Evolutionary conservation across 306 rosid genomes (phyloP).

Genomic region (Prunus mongolica): DNA sequence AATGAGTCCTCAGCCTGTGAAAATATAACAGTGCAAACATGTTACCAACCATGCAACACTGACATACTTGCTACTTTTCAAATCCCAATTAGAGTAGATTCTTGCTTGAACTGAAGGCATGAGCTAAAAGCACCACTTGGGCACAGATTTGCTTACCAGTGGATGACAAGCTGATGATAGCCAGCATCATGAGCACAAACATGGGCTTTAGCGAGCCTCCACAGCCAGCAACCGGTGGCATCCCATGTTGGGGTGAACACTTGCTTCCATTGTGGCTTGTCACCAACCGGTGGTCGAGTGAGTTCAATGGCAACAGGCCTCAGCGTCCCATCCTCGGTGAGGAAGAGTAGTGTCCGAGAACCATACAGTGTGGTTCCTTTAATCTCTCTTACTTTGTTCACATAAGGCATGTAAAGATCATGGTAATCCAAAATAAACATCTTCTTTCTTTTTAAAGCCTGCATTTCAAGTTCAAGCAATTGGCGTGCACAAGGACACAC

Average conservation of each 20-base stretch:
- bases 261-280: slow-evolving; percentile 32
- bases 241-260: slow-evolving; percentile 28
- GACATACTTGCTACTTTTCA: too few relatives aligned
- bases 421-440: slow-evolving; percentile 33
- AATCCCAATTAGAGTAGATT: too few relatives aligned
- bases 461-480: background rate
- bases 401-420: slow-evolving; percentile 32
- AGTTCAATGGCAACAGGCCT: slow-evolving; percentile 41
- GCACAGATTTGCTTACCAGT: slow-evolving; percentile 17
- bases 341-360: slow-evolving; percentile 35
- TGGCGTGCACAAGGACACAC: background rate
- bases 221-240: slow-evolving; percentile 32
- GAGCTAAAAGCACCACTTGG: too few relatives aligned
- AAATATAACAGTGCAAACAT: background rate
- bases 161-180: slow-evolving; percentile 36
- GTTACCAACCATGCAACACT: background rate
- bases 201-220: slow-evolving; percentile 37
- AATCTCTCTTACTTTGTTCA: slow-evolving; percentile 31
- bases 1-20: slow-evolving; percentile 32
- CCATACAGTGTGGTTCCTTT: slow-evolving; percentile 37
- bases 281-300: slow-evolving; percentile 27
- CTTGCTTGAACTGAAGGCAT: too few relatives aligned
- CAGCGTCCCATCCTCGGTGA: slow-evolving; percentile 24
- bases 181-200: slow-evolving; percentile 36
- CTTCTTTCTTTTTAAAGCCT: slow-evolving; percentile 34